Conservation (phyloP, 805 yeast genomes). For the Ogataea haglerorum region DNA sequence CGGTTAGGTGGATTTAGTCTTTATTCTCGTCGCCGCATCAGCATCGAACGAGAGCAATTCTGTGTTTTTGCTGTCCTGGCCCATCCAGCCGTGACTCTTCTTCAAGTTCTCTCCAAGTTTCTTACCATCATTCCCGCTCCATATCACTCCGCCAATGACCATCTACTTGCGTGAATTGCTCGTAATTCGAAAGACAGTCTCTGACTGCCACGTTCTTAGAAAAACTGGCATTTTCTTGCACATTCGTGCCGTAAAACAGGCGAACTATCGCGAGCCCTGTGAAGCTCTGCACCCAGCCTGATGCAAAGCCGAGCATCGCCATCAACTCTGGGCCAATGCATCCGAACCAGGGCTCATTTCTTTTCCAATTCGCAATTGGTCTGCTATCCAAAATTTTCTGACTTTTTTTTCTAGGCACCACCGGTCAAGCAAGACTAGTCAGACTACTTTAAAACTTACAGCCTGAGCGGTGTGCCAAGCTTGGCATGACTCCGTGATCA, state of each 20-base stretch:
- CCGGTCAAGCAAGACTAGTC: constrained; percentile 27
- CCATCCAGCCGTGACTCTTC: constrained; percentile 41
- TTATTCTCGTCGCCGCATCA: constrained; percentile 40
- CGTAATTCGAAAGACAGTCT: constrained; percentile 37
- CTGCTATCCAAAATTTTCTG: constrained; percentile 36
- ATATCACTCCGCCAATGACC: constrained; percentile 39
- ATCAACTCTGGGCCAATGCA: constrained; percentile 36
- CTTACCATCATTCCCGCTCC: constrained; percentile 35
- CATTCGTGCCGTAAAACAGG: constrained; percentile 42
- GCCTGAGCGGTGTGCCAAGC: constrained; percentile 31
- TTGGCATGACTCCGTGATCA: constrained; percentile 28
- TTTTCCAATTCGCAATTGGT: constrained; percentile 40
- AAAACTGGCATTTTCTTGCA: constrained; percentile 34
- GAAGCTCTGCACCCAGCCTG: constrained; percentile 43
- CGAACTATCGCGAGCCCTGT: constrained; percentile 38
- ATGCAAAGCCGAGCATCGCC: constrained; percentile 18
- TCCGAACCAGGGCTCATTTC: constrained; percentile 41
- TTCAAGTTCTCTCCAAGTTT: constrained; percentile 35
- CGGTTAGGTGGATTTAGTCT: constrained; percentile 53
- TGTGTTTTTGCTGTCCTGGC: constrained; percentile 36
- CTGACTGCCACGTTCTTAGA: constrained; percentile 37
- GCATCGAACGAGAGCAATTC: constrained; percentile 45
- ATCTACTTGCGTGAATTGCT: constrained; percentile 38
- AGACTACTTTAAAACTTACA: constrained; percentile 33
- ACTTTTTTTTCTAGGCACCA: constrained; percentile 30